A percentile compares a stretch with the other conserved stretches of the same genome.
Conservation (phyloP, 2,329 filamentous ascomycete genomes). For the Talaromyces piceae region DNA sequence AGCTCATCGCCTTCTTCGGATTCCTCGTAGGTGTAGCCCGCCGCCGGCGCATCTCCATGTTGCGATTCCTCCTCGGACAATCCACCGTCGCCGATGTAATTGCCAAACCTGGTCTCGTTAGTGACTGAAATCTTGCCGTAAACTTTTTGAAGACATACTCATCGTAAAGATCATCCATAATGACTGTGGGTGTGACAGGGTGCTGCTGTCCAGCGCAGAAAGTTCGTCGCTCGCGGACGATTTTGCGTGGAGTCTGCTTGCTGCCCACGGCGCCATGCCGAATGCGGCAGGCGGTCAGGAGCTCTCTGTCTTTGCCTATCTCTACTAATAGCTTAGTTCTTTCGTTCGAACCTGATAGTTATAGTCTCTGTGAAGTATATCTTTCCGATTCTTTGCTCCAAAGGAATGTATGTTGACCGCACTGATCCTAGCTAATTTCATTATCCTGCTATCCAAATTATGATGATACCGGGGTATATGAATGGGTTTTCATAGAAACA, state of each 20-base stretch:
- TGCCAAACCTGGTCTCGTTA: conserved; percentile 81
- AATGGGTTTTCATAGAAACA: too few species aligned
- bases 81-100: conserved; percentile 92
- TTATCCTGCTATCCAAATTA: too few species aligned
- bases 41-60: conserved; percentile 65
- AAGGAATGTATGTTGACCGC: background rate
- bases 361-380: too few species aligned
- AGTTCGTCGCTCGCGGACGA: background rate
- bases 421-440: background rate
- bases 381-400: too few species aligned
- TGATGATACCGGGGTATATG: too few species aligned
- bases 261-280: background rate
- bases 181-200: conserved; percentile 16
- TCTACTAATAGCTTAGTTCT: background rate
- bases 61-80: conserved; percentile 81
- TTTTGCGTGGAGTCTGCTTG: background rate
- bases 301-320: background rate
- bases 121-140: too few species aligned
- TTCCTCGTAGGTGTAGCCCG: conserved; percentile 66
- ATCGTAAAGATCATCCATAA: conserved; percentile 95
- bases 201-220: background rate
- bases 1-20: conserved; percentile 55
- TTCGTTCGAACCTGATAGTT: too few species aligned
- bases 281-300: conserved; percentile 8
- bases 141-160: too few species aligned